Percentiles rank a stretch among this genome's conserved stretches.
Evolutionary conservation across 1,284 basidiomycete species (phyloP).

Genomic region (Puccinia hordei): DNA sequence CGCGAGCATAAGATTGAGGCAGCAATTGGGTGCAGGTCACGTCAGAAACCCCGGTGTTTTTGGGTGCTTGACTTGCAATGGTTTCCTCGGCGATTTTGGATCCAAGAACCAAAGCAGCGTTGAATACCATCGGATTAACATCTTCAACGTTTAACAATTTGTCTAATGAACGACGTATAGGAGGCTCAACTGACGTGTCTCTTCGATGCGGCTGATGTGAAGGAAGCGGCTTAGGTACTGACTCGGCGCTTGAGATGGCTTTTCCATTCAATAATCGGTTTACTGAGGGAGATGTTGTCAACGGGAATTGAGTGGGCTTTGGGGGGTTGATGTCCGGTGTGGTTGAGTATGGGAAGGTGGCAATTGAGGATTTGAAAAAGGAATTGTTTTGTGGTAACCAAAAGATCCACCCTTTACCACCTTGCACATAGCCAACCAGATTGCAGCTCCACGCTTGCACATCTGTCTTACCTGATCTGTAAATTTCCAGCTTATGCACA

Average conservation of each 20-base stretch:
- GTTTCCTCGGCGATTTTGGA: neutral
- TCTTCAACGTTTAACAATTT: conserved; percentile 4
- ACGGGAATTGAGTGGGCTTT: neutral
- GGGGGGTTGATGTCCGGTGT: neutral
- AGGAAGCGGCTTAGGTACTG: neutral
- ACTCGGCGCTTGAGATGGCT: neutral
- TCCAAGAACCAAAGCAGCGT: neutral
- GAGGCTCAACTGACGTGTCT: neutral
- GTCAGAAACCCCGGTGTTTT: neutral
- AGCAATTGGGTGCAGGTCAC: neutral
- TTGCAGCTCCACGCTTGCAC: neutral
- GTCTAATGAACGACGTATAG: neutral
- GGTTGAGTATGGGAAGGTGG: neutral
- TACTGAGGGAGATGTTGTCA: neutral
- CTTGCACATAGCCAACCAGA: conserved; percentile 12
- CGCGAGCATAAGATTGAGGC: neutral
- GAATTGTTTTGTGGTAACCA: neutral
- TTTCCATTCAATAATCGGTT: neutral
- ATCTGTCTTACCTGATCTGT: neutral
- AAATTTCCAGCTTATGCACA: conserved; percentile 15
- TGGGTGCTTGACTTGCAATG: neutral
- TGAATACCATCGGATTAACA: neutral
- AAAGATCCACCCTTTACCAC: conserved; percentile 20
- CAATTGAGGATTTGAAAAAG: conserved; percentile 5
- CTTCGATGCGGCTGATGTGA: neutral